Base-by-base conservation (phyloP, 495 filamentous ascomycete species). In the Penicillium nucicola region DNA sequence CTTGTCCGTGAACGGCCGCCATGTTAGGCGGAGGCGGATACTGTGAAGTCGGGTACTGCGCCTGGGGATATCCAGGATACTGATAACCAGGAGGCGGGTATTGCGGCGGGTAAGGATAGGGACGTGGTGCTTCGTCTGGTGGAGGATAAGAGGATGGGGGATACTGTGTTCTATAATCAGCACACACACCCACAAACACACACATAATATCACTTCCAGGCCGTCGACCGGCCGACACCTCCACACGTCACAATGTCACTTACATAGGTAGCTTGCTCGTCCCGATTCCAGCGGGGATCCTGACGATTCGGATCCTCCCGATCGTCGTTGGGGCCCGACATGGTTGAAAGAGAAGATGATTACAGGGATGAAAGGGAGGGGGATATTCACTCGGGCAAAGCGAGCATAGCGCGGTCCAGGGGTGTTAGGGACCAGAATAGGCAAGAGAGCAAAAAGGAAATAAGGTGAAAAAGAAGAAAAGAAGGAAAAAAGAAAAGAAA, bases 261-360 rank as follows among this genome's bases (percentile, higher is more conserved):
- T 72, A 79, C 76, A 63, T 79, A 77, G 18, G 45, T 51, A 62
- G 61, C 50, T 58, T 66, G 69, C 50, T 74, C 74, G 53, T 74
- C 72, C 63, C 71, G 72, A 63, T 72, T 70, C 75, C 74, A 77
- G 60, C 68, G 70, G 25, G 67, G 37, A 48, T 48, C 56, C 43
- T 50, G 56, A 18, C 60, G 59, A 50, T 52, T 62, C 23, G 52
- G 55, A 41, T 58, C 55, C 40, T 36, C 45, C 35, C 55, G 60
- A 52, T 30, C 30, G 49, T 58, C 55, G 66, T 64, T 62, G 61
- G 69, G 69, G 55, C 60, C 69, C 65, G 76, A 79, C 76, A 79
- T 79, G 77, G 50, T 50, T 41, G 48, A 47, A 58, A 62, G 60
- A 67, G 55, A 52, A 59, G 58, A 58, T 52, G 56, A 65, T 59